phyloP scores from a whole-genome alignment of 306 rosid genomes.

The Trifolium fragiferum region DNA sequence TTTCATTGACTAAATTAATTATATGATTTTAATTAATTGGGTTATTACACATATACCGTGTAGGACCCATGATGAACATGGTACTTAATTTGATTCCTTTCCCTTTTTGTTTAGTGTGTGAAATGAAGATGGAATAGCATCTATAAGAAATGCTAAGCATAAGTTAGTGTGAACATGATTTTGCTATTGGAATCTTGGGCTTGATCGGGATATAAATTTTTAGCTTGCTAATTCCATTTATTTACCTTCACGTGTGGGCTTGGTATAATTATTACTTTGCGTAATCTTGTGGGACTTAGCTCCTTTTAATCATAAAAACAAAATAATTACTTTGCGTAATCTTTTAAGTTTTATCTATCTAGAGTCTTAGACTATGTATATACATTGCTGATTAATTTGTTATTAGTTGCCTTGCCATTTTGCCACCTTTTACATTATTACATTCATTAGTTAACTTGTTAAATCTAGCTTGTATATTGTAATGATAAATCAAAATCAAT shows the following conservation, averaged over 20 bases:
- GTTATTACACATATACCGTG: slow-evolving; percentile 23
- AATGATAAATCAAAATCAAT: neutral
- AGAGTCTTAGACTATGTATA: neutral
- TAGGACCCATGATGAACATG: slow-evolving; percentile 41
- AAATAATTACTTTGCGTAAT: slow-evolving; percentile 9
- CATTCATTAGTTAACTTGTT: slow-evolving; percentile 8
- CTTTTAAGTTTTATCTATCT: neutral
- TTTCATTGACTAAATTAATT: slow-evolving; percentile 49
- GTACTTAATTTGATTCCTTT: slow-evolving; percentile 30
- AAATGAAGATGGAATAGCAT: slow-evolving; percentile 44
- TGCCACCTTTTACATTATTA: neutral
- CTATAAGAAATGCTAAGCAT: slow-evolving; percentile 1
- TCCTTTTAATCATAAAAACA: neutral
- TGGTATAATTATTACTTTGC: slow-evolving; percentile 16
- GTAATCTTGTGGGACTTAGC: neutral
- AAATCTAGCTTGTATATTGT: neutral
- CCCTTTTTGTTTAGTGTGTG: slow-evolving; percentile 35
- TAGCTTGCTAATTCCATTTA: neutral
- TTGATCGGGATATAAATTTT: neutral
- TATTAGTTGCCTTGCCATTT: neutral
- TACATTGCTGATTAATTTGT: neutral
- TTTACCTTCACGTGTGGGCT: slow-evolving; percentile 40
- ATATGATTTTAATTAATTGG: neutral
- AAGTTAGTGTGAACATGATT: slow-evolving; percentile 50
- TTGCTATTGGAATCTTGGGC: slow-evolving; percentile 55